Conservation (phyloP, 371 early-diverging fungal genomes). For the Nosema muscidifuracis region DNA sequence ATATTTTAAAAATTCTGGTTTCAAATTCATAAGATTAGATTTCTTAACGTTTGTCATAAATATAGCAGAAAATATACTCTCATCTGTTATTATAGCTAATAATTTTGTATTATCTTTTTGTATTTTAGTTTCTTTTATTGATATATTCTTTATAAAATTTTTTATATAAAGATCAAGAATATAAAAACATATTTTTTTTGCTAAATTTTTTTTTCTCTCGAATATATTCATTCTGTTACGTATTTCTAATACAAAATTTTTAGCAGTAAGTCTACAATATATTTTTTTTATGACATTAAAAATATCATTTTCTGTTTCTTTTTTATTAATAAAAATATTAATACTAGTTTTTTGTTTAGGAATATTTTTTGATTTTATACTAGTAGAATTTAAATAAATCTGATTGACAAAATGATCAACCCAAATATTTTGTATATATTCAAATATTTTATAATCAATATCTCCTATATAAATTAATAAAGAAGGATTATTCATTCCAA, state of each 20-base stretch:
- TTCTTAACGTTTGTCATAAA: slow-evolving; percentile 13
- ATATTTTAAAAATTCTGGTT: slow-evolving; percentile 15
- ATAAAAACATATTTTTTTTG: background rate
- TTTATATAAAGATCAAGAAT: background rate
- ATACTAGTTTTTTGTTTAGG: background rate
- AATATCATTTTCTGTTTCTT: background rate
- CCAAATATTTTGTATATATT: background rate
- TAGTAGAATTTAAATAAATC: background rate
- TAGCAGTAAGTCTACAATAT: background rate
- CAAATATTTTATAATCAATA: background rate
- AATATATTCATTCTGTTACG: background rate
- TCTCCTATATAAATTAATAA: slow-evolving; percentile 3
- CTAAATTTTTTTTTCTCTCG: slow-evolving; percentile 2
- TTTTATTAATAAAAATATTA: background rate
- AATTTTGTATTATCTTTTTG: background rate
- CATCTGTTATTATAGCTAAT: slow-evolving; percentile 22
- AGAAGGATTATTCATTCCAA: background rate
- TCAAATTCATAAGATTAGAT: background rate
- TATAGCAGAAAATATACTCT: slow-evolving; percentile 22
- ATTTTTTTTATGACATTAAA: background rate
- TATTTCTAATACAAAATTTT: background rate
- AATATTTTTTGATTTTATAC: background rate
- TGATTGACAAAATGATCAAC: background rate
- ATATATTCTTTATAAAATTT: background rate
- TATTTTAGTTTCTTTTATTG: background rate